Evolutionary conservation across 441 rosid genomes (phyloP).

Genomic region (Erodium texanum): DNA sequence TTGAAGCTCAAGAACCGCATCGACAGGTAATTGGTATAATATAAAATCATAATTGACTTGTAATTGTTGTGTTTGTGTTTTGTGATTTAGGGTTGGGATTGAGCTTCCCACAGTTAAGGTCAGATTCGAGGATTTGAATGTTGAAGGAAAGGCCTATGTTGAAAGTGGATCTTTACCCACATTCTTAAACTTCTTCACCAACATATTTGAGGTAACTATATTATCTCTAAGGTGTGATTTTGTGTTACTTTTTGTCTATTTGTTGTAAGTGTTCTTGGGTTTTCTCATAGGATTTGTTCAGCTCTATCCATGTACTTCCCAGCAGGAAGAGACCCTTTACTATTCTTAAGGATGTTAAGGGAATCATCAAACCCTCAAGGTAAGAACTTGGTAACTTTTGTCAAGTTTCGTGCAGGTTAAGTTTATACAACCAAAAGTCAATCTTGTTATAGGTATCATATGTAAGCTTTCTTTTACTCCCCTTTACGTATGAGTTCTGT

Average conservation of each 20-base stretch:
- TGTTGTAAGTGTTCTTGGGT: no score
- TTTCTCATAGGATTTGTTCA: background rate
- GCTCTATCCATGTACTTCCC: conserved; percentile 33
- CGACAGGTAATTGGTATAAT: conserved; percentile 50
- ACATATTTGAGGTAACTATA: conserved; percentile 29
- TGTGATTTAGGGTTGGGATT: conserved; percentile 29
- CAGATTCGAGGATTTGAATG: conserved; percentile 36
- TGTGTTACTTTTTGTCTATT: no score
- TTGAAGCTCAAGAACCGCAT: conserved; percentile 40
- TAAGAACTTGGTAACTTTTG: background rate
- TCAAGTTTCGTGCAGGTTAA: background rate
- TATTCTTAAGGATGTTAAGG: conserved; percentile 55
- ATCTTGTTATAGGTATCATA: no score
- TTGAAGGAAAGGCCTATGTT: conserved; percentile 27
- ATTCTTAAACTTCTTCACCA: conserved; percentile 24
- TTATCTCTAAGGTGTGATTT: background rate
- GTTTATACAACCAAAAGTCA: no score
- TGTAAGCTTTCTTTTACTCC: no score
- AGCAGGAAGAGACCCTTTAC: conserved; percentile 43
- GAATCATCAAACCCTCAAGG: conserved; percentile 62
- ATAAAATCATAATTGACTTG: background rate
- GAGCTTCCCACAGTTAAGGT: conserved; percentile 45
- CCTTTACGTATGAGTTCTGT: no score
- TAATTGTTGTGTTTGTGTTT: background rate
- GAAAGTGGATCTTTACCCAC: conserved; percentile 38